Percentiles rank a stretch among this genome's conserved stretches.
Conservation (phyloP, 23 red algal genomes). For the Pyropia yezoensis region DNA sequence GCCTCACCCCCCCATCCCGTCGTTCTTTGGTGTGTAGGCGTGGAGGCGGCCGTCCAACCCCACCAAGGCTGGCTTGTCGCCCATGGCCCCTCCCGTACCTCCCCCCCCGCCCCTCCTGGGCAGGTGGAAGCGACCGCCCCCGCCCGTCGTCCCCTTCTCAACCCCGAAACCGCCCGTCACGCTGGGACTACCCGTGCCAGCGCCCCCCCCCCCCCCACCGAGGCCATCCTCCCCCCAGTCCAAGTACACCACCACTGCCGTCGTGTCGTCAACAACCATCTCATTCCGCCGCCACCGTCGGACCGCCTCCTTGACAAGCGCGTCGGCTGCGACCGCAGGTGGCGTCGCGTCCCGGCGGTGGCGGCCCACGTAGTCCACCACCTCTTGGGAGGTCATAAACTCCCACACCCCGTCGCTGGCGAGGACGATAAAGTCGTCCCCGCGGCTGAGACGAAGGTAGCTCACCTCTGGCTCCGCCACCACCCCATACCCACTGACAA, state of each 20-base stretch:
- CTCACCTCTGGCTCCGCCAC: slow-evolving; percentile 67
- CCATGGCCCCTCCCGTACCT: no score
- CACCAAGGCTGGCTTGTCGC: no score
- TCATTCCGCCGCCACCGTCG: slow-evolving; percentile 74
- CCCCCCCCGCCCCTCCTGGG: no score
- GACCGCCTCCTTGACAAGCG: slow-evolving; percentile 81
- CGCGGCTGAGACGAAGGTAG: slow-evolving; percentile 18
- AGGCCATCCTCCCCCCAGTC: slow-evolving; percentile 3
- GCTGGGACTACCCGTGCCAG: no score
- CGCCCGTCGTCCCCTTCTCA: no score
- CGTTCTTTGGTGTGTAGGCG: no score
- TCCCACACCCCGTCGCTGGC: slow-evolving; percentile 98
- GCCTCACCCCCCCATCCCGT: no score
- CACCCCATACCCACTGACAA: slow-evolving; percentile 66
- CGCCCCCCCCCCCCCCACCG: no score
- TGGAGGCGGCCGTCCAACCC: no score
- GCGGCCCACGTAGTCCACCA: slow-evolving; percentile 59
- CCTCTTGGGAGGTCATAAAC: slow-evolving; percentile 83
- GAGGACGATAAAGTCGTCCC: slow-evolving; percentile 71
- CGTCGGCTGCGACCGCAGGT: slow-evolving; percentile 42
- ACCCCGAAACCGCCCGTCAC: no score
- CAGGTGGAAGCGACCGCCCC: no score
- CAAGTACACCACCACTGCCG: slow-evolving; percentile 80
- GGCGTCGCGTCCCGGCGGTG: background rate
- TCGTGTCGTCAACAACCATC: slow-evolving; percentile 90